A percentile compares a stretch with the other conserved stretches of the same genome.
Conservation (phyloP, 768 basidiomycete species). For the Glaciozyma antarctica region DNA sequence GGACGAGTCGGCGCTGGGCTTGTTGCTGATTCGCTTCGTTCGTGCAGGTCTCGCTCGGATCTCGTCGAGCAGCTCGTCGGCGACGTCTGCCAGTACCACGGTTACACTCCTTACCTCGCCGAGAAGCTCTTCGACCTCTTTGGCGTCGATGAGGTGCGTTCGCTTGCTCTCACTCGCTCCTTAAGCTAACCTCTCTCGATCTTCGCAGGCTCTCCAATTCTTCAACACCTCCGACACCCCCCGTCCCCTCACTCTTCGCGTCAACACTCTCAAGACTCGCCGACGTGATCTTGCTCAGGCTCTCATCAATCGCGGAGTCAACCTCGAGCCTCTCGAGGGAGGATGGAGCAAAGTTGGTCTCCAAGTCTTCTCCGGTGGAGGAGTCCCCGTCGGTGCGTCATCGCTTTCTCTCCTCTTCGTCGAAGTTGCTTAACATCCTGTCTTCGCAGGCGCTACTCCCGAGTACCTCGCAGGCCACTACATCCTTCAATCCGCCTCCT, state of each 20-base stretch:
- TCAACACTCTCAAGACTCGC: conserved; percentile 88
- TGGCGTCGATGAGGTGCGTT: conserved; percentile 59
- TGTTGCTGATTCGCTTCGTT: neutral
- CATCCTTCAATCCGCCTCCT: conserved; percentile 98
- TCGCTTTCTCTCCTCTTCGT: neutral
- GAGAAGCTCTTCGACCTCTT: conserved; percentile 93
- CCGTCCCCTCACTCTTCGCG: conserved; percentile 93
- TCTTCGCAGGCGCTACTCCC: conserved; percentile 68
- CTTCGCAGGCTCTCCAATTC: conserved; percentile 78
- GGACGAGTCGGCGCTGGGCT: neutral
- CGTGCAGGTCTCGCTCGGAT: conserved; percentile 68
- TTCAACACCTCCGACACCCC: conserved; percentile 95
- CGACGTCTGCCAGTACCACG: conserved; percentile 92
- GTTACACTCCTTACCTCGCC: conserved; percentile 89
- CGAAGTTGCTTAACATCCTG: neutral
- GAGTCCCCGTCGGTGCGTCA: conserved; percentile 75
- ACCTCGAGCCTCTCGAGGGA: conserved; percentile 83
- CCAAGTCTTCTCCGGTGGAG: conserved; percentile 75
- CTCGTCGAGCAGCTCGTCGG: conserved; percentile 76
- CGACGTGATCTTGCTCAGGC: conserved; percentile 88
- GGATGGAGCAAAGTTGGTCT: conserved; percentile 99
- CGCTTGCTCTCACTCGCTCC: neutral
- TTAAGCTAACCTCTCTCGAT: conserved; percentile 5
- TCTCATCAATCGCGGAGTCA: conserved; percentile 89
- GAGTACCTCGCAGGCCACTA: conserved; percentile 99